A percentile compares a stretch with the other conserved stretches of the same genome.
These are phyloP conservation scores for Neoboletus brunneissimus DNA, from an alignment of 768 basidiomycete genomes.

Conservation along the genomic window DNA sequence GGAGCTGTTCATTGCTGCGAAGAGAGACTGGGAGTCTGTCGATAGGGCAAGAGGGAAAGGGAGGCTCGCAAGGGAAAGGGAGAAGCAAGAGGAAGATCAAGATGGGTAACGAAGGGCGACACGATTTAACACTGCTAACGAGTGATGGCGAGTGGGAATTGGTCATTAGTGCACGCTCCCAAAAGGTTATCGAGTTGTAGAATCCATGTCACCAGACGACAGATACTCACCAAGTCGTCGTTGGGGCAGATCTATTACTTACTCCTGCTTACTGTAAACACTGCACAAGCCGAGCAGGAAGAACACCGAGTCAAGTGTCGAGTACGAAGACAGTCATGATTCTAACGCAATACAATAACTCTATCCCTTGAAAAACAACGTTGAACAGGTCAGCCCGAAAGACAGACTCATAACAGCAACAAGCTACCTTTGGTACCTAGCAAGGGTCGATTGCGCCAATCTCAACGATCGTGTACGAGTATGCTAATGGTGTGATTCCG, in stretches of 20 bases:
- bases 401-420: neutral
- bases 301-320: conserved; percentile 1
- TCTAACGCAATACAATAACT: conserved; percentile 20
- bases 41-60: conserved; percentile 75
- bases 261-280: neutral
- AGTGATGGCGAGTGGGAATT: neutral
- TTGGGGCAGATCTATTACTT: neutral
- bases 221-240: neutral
- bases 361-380: conserved; percentile 4
- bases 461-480: neutral
- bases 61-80: conserved; percentile 62
- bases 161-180: neutral
- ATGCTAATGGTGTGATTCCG: conserved; percentile 42
- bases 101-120: neutral
- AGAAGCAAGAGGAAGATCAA: conserved; percentile 27
- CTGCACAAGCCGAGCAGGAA: neutral
- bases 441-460: neutral
- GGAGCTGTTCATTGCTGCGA: conserved; percentile 51
- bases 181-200: neutral
- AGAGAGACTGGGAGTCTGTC: conserved; percentile 58
- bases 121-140: neutral
- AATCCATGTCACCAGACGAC: too few relatives aligned
- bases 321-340: conserved; percentile 7
- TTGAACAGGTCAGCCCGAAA: neutral
- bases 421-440: conserved; percentile 10